Evolutionary conservation across 345 rosid genomes (phyloP).

Genomic region (Eucalyptus sideroxylon): DNA sequence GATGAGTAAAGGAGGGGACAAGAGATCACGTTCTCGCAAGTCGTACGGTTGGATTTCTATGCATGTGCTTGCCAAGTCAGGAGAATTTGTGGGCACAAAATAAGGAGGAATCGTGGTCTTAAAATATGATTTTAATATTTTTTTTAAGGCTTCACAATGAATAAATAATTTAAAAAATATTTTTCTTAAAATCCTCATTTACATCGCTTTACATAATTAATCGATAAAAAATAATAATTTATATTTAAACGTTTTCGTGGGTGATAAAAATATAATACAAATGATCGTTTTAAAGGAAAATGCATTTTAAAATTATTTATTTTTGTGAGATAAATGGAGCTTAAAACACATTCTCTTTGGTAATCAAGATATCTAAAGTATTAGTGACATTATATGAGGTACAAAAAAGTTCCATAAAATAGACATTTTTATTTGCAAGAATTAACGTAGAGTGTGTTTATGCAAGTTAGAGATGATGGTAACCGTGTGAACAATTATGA

Average conservation of each 20-base stretch:
- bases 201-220: too few relatives aligned
- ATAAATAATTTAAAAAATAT: too few relatives aligned
- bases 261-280: too few relatives aligned
- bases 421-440: background rate
- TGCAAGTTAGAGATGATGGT: background rate
- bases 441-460: background rate
- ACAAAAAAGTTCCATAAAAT: background rate
- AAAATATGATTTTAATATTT: background rate
- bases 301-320: too few relatives aligned
- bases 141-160: background rate
- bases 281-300: fast-evolving
- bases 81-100: background rate
- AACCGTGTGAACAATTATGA: background rate
- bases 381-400: background rate
- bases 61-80: background rate
- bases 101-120: background rate
- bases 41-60: background rate
- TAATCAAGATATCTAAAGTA: background rate
- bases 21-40: background rate
- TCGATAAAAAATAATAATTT: too few relatives aligned
- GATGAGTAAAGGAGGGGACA: background rate
- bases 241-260: too few relatives aligned
- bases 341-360: background rate
- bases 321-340: fast-evolving
- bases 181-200: too few relatives aligned